These are phyloP conservation scores for Stemphylium lycopersici DNA, from an alignment of 2,329 filamentous ascomycete genomes.

Conservation along the genomic window DNA sequence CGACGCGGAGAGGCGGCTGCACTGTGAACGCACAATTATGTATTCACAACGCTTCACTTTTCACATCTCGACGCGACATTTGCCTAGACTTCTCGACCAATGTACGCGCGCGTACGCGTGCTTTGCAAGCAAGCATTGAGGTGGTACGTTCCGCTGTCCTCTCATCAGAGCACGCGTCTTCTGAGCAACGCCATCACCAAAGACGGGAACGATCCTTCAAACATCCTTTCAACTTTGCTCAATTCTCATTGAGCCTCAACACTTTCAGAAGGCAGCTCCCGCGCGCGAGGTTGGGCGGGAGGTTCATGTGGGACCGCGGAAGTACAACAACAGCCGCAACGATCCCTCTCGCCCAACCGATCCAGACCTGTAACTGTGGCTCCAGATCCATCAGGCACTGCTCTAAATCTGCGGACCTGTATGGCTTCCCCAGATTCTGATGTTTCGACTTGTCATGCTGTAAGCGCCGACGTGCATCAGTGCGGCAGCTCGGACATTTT, in stretches of 20 bases:
- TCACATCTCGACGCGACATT: neutral
- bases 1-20: neutral
- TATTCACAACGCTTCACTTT: neutral
- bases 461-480: slow-evolving; percentile 45
- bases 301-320: slow-evolving; percentile 43
- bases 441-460: slow-evolving; percentile 35
- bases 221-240: slow-evolving; percentile 20
- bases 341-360: slow-evolving; percentile 37
- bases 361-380: slow-evolving; percentile 27
- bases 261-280: slow-evolving; percentile 46
- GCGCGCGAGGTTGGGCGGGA: slow-evolving; percentile 46
- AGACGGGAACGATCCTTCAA: slow-evolving; percentile 16
- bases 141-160: slow-evolving; percentile 22
- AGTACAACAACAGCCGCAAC: slow-evolving; percentile 37
- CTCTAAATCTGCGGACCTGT: slow-evolving; percentile 25
- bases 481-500: slow-evolving; percentile 46
- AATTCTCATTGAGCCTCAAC: slow-evolving; percentile 47
- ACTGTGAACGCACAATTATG: neutral
- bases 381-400: slow-evolving; percentile 29
- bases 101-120: neutral
- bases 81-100: slow-evolving; percentile 8
- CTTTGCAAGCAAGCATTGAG: slow-evolving; percentile 27
- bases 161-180: slow-evolving; percentile 28
- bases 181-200: slow-evolving; percentile 33
- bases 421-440: slow-evolving; percentile 36